phyloP scores from a whole-genome alignment of 495 filamentous ascomycete species.

The Penicillium bovifimosum region DNA sequence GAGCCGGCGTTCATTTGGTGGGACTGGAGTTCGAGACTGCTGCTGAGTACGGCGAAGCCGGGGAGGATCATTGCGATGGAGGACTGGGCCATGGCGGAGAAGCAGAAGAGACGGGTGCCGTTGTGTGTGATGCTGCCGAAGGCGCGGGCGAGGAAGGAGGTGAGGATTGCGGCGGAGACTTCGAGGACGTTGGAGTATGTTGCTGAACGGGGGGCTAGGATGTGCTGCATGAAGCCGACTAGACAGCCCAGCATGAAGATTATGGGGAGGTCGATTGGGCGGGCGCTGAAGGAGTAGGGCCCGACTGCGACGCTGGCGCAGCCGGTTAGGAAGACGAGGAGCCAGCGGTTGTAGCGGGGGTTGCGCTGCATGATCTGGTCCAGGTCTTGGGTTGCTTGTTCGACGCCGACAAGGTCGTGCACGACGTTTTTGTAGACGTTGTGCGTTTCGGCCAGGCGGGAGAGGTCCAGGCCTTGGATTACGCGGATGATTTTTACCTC shows the following conservation, averaged over 20 bases:
- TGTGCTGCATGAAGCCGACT: conserved; percentile 73
- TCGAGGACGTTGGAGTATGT: conserved; percentile 80
- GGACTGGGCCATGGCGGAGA: conserved; percentile 79
- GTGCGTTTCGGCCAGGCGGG: conserved; percentile 74
- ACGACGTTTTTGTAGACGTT: conserved; percentile 87
- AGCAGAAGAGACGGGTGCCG: conserved; percentile 65
- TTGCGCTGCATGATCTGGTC: conserved; percentile 55
- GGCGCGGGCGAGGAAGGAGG: conserved; percentile 74
- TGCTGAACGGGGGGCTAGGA: conserved; percentile 69
- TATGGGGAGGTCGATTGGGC: conserved; percentile 79
- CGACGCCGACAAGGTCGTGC: conserved; percentile 75
- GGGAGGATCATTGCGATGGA: conserved; percentile 87
- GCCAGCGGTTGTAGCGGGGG: conserved; percentile 52
- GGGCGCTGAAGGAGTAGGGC: conserved; percentile 80
- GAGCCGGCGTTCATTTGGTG: conserved; percentile 79
- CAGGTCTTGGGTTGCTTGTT: conserved; percentile 66
- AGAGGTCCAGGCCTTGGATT: conserved; percentile 71
- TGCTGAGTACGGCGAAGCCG: conserved; percentile 74
- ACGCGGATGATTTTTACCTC: conserved; percentile 81
- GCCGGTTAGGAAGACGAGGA: conserved; percentile 68
- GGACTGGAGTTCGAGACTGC: conserved; percentile 78
- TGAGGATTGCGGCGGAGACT: conserved; percentile 72
- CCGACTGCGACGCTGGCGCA: conserved; percentile 72
- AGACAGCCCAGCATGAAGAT: conserved; percentile 78
- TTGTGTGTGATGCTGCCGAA: conserved; percentile 64